Evolutionary conservation across 352 stramenopile genomes (phyloP), one percentile per base, ranked within the genome.

Genomic region (Peronospora belbahrii): DNA sequence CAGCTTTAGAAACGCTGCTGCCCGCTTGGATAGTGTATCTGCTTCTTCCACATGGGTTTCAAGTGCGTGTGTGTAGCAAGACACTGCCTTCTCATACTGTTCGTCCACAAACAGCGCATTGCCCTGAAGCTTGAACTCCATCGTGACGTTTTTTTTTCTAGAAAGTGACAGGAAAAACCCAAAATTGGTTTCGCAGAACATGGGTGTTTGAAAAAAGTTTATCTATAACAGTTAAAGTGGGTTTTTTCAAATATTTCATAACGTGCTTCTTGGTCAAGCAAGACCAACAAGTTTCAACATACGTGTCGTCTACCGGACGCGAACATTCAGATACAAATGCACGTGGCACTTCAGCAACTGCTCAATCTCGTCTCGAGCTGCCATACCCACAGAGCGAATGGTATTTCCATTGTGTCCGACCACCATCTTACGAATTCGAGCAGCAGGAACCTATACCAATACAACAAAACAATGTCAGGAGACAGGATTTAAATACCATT

Each of bases 91-190:
- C 2, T 65, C 62, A 58, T 88, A 95, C 27, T 67, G 54, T 62
- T 93, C 80, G 51, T 95, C 82, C 47, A 93, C 79, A 39, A 90
- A 95, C 31, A 83, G 56, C 43, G 77, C 77, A 61, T 93, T 95
- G 22, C 56, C 83, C 28, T 81, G 43, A 53, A 76, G 65, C 65
- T 74, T 74, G 47, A 73, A 72, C 60, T 90, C 78, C 78, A 89
- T 89, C 19, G 23, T 9, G 10, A 6, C 15, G 14, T 6, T 40
- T 49, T 33, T 46, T 51, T 39, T 13, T 43, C 35, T 23, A 52
- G 43, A 13, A 46, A 34, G 17, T 10, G 15, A 22, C 11, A 41
- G 20, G 24, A 37, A 39, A 39, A 22, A 33, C 22, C 23, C 36
- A 31, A 22, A 44, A 23, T 33, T 44, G n/a, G n/a, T 40, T 44